Base-by-base conservation (phyloP, 2,329 filamentous ascomycete species). In the Nemania sp. region DNA sequence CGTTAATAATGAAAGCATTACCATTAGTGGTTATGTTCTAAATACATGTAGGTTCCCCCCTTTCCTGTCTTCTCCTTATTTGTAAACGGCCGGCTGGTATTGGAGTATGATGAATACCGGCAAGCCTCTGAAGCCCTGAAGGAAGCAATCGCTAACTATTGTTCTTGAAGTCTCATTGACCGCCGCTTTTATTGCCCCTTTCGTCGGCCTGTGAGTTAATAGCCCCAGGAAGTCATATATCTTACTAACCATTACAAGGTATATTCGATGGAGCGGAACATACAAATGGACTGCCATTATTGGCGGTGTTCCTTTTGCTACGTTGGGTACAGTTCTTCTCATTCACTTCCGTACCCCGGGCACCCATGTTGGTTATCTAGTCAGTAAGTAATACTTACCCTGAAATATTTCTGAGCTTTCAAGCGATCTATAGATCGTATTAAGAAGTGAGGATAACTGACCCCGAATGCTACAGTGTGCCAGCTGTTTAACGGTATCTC, bases 281-380 rank as follows among this genome's bases (percentile, higher is more conserved):
- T 59, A 54, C 26, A 64, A 64, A 47, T 59, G 62, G 62, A 43
- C 29, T 5, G 62, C 62, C 24, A 52, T 59, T 2, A 27, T 59
- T 24, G 62, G 45, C 1, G 62, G 55, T 5, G 20, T 64, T 20
- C 62, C 62, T 3, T 64, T 64, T 24, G 54, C 49, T 26, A 38
- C 55, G 5, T 35, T 64, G 10, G 62, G 62, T 15, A 64, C 62
- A 13, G 61, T 38, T 20, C n/a, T 64, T 10, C 55, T 64, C 35
- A 54, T 64, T 8, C n/a, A 64, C 13, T 64, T 64, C 54, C 54
- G 62, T 32, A 56, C 47, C 4, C 55, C 62, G 10, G 54, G 62
- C 7, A 64, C 54, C 2, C 32, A 64, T 22, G 32, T 64, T 3
- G 62, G 54, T 11, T 59, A 53, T 20, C 47, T 64, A 18, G 54